These are phyloP conservation scores for Diaporthe sp. DNA, from an alignment of 2,329 filamentous ascomycete genomes.

Conservation along the genomic window DNA sequence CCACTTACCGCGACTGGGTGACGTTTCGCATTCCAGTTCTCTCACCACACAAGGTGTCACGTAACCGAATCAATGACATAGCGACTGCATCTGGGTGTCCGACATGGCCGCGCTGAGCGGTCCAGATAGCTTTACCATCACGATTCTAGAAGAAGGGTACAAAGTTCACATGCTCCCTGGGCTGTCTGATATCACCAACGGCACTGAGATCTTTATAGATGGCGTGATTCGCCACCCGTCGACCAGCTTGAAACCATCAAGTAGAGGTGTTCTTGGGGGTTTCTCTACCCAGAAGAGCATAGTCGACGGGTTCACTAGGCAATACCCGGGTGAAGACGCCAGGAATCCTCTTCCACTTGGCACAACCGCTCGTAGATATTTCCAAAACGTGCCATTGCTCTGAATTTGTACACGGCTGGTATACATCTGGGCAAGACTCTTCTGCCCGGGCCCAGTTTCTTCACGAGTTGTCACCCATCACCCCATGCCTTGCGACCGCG, in stretches of 20 bases:
- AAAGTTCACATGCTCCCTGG: background rate
- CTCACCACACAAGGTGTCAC: background rate
- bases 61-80: background rate
- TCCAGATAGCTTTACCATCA: background rate
- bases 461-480: background rate
- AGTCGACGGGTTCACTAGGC: background rate
- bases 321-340: background rate
- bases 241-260: no score
- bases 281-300: background rate
- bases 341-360: background rate
- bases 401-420: slow-evolving; percentile 13
- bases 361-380: background rate
- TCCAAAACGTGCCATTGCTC: background rate
- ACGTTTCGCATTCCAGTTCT: background rate
- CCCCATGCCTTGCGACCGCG: background rate
- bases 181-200: background rate
- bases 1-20: background rate
- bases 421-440: background rate
- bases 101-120: background rate
- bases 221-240: background rate
- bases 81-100: background rate
- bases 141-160: background rate
- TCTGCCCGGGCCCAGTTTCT: background rate
- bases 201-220: background rate
- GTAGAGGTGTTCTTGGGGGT: background rate